Evolutionary conservation across 257 asterid species (phyloP).

Genomic region (Solanum sparsipilum): DNA sequence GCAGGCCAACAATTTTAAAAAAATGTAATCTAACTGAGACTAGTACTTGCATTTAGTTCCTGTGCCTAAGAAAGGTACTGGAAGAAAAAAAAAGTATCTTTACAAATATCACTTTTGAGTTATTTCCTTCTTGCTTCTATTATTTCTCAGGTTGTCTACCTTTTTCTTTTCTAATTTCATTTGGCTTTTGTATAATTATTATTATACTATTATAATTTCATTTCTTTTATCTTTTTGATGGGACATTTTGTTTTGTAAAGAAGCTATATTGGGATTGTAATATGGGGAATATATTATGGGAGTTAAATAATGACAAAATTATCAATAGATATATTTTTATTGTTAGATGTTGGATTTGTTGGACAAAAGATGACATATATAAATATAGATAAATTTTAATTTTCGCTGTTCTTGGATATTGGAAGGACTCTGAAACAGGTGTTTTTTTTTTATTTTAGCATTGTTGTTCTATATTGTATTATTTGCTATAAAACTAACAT

Average conservation of each 20-base stretch:
- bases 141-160: background rate
- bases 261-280: background rate
- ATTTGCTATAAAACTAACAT: background rate
- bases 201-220: background rate
- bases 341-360: background rate
- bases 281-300: background rate
- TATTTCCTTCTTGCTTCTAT: background rate
- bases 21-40: slow-evolving; percentile 33
- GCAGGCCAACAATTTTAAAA: slow-evolving; percentile 35
- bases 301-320: background rate
- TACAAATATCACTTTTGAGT: slow-evolving; percentile 10
- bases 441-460: background rate
- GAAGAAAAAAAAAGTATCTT: background rate
- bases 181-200: background rate
- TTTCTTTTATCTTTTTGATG: background rate
- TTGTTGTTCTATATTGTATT: background rate
- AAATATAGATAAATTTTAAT: too few relatives aligned
- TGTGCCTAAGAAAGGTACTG: slow-evolving; percentile 18
- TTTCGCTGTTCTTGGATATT: background rate
- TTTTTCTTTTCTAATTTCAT: background rate
- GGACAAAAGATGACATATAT: background rate
- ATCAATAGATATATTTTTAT: background rate
- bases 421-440: background rate
- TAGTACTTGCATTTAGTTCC: slow-evolving; percentile 28
- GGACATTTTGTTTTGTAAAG: background rate